Base-by-base conservation (phyloP, 495 filamentous ascomycete species). In the Penicillium psychrofluorescens region DNA sequence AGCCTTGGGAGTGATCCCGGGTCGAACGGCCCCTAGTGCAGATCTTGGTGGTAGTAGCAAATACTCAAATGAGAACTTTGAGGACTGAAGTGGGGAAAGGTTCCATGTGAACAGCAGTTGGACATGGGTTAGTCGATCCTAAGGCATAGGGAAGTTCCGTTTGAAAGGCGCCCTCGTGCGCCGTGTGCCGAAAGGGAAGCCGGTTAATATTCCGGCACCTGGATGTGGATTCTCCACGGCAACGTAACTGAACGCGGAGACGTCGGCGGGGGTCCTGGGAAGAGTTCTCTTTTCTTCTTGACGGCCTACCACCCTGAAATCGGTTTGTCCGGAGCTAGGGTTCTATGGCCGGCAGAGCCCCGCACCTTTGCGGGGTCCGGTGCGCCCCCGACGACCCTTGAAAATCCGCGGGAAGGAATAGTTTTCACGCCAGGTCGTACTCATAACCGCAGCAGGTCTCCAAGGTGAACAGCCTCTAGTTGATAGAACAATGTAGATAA, bases 31-130 rank as follows among this genome's bases (percentile, higher is more conserved):
- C 76, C 63, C 74, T 79, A 79, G 76, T 83, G 75, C 74, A 80
- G 79, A 78, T 82, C 77, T 82, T 80, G 76, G 78, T 83, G 68
- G 75, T 77, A 82, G 74, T 83, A 82, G 76, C 74, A 83, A 82
- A 82, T 82, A 82, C 71, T 81, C 77, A 79, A 81, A 81, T 80
- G 70, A 80, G 74, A 81, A 78, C 74, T 80, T 81, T 77, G 76
- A 80, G 71, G 76, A 80, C 76, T 79, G 74, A 82, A 80, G 76
- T 81, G 72, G 74, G 72, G 75, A 81, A 82, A 79, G 73, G 78
- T 80, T 82, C 72, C 67, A 70, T 79, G 74, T 77, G 69, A 81
- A 80, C 71, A 81, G 75, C 73, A 77, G 74, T 81, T 80, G 72
- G 73, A 79, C 77, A 77, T 72, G 73, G 70, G 74, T 82, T 74